These are phyloP conservation scores for Saccharomyces hybrid DNA, from an alignment of 1,139 yeast genomes.

Conservation along the genomic window DNA sequence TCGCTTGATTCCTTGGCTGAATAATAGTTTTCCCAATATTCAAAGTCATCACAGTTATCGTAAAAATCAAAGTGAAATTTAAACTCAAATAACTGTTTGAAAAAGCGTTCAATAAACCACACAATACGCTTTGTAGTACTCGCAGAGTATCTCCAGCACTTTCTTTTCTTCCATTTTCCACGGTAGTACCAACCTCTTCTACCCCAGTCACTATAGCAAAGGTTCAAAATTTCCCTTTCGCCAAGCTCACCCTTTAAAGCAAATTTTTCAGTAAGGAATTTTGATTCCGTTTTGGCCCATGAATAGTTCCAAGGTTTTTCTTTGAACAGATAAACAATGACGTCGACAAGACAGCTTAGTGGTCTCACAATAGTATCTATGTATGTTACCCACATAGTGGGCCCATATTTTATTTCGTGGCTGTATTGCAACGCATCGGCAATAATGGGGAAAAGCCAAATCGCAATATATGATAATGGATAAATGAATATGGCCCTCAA, in stretches of 20 bases:
- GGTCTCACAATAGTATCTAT: slow-evolving; percentile 74
- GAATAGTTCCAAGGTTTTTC: slow-evolving; percentile 65
- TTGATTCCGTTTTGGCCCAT: slow-evolving; percentile 23
- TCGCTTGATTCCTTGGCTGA: slow-evolving; percentile 4
- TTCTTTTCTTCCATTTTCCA: slow-evolving; percentile 19
- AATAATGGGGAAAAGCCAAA: slow-evolving; percentile 80
- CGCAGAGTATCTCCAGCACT: slow-evolving; percentile 27
- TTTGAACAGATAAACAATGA: slow-evolving; percentile 64
- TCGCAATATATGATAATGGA: slow-evolving; percentile 69
- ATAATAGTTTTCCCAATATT: slow-evolving; percentile 22
- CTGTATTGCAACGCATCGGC: slow-evolving; percentile 53
- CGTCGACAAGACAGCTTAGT: slow-evolving; percentile 69
- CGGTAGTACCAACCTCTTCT: slow-evolving; percentile 30
- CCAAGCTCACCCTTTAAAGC: slow-evolving; percentile 23
- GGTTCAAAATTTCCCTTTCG: slow-evolving; percentile 19
- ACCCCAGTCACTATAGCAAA: slow-evolving; percentile 23
- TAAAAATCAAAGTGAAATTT: slow-evolving; percentile 13
- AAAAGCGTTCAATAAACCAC: slow-evolving; percentile 23
- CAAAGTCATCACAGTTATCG: slow-evolving; percentile 24
- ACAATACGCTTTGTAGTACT: slow-evolving; percentile 18
- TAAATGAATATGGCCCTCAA: slow-evolving; percentile 74
- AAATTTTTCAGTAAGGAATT: slow-evolving; percentile 19
- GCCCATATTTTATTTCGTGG: slow-evolving; percentile 42
- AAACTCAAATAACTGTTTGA: slow-evolving; percentile 12
- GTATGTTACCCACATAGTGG: slow-evolving; percentile 57